Evolutionary conservation across 2,329 filamentous ascomycete species (phyloP).

Genomic region (Talaromyces funiculosus): DNA sequence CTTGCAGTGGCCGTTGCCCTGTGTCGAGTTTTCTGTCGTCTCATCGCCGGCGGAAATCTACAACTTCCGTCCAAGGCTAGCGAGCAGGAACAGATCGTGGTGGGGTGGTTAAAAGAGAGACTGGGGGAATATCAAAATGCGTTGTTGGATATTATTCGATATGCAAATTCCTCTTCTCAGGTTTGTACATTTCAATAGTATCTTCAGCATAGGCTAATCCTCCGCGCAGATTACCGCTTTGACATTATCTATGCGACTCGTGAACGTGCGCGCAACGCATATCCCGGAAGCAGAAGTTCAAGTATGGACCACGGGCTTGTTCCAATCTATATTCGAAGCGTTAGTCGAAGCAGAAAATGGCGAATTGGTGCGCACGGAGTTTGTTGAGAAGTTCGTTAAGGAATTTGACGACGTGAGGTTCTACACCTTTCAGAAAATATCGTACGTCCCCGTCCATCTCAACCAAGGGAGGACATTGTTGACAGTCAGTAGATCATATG

Average conservation of each 20-base stretch:
- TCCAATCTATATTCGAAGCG: constrained; percentile 58
- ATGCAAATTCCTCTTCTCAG: constrained; percentile 54
- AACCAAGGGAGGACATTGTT: constrained; percentile 10
- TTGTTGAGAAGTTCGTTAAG: constrained; percentile 70
- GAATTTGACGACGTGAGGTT: constrained; percentile 79
- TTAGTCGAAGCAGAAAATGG: constrained; percentile 56
- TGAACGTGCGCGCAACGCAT: constrained; percentile 71
- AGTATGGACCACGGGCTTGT: constrained; percentile 63
- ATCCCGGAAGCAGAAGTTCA: constrained; percentile 57
- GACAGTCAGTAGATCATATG: constrained; percentile 30
- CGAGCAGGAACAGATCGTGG: constrained; percentile 69
- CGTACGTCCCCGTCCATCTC: constrained; percentile 47
- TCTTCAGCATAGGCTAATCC: too few relatives aligned
- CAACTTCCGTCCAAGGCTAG: constrained; percentile 58
- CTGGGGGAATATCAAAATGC: constrained; percentile 64
- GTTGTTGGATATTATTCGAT: constrained; percentile 56
- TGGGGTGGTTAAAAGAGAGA: constrained; percentile 71
- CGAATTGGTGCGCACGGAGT: constrained; percentile 62
- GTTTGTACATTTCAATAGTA: constrained; percentile 27
- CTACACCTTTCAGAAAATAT: constrained; percentile 69
- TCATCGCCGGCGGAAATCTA: constrained; percentile 69
- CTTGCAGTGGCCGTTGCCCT: constrained; percentile 71
- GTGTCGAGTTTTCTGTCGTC: constrained; percentile 76
- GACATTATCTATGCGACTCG: constrained; percentile 72
- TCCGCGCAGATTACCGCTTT: constrained; percentile 60